These are phyloP conservation scores for Cutaneotrichosporon cavernicola DNA, from an alignment of 1,284 basidiomycete species.

Conservation along the genomic window DNA sequence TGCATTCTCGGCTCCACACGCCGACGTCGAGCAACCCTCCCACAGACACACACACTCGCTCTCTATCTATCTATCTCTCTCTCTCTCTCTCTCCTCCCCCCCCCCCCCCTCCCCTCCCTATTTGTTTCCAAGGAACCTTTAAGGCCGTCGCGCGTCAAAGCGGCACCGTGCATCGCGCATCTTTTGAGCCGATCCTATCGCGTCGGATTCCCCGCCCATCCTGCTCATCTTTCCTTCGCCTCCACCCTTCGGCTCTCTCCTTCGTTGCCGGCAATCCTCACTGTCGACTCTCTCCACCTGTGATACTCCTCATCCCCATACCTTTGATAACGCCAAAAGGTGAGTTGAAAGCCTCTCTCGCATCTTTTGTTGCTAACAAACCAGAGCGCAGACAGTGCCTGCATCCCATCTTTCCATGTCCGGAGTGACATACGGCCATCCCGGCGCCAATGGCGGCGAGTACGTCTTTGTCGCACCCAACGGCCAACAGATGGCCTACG, in stretches of 20 bases:
- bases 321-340: neutral
- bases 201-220: neutral
- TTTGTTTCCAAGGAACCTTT: neutral
- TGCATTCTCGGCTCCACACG: too few relatives aligned
- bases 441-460: slow-evolving; percentile 15
- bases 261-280: neutral
- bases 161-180: neutral
- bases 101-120: too few relatives aligned
- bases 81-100: too few relatives aligned
- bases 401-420: slow-evolving; percentile 11
- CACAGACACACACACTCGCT: too few relatives aligned
- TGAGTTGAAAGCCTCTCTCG: neutral
- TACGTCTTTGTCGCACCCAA: slow-evolving; percentile 16
- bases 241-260: neutral
- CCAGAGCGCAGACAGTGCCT: neutral
- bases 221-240: neutral
- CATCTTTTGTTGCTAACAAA: neutral
- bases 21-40: too few relatives aligned
- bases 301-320: neutral
- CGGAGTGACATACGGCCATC: slow-evolving; percentile 21
- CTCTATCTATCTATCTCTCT: too few relatives aligned
- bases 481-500: slow-evolving; percentile 11
- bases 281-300: neutral
- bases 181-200: neutral
- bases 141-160: neutral